Evolutionary conservation across 2,329 filamentous ascomycete species (phyloP).

Genomic region (Stagonosporopsis rhizophila): DNA sequence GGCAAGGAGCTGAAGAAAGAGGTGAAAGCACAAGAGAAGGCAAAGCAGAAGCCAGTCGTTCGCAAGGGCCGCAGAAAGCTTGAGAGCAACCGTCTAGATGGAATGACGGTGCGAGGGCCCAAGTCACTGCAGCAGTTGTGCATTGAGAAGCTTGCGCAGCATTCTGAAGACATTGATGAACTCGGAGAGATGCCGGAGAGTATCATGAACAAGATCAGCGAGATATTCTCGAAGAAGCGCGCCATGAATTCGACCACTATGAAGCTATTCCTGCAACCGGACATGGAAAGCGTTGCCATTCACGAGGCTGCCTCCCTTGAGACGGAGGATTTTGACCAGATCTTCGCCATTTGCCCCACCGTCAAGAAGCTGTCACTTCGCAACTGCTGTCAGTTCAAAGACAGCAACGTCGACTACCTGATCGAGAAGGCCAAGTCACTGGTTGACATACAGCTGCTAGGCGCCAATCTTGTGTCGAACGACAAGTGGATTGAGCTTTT

Average conservation of each 20-base stretch:
- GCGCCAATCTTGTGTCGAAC: slow-evolving; percentile 82
- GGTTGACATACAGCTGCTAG: slow-evolving; percentile 78
- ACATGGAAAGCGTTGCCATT: slow-evolving; percentile 63
- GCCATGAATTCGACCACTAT: slow-evolving; percentile 61
- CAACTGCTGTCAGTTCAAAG: slow-evolving; percentile 91
- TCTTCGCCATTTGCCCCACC: slow-evolving; percentile 76
- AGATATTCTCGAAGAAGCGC: slow-evolving; percentile 69
- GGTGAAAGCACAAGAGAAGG: slow-evolving; percentile 65
- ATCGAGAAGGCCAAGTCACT: slow-evolving; percentile 73
- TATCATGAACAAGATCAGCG: slow-evolving; percentile 64
- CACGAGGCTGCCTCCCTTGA: slow-evolving; percentile 71
- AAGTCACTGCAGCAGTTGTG: slow-evolving; percentile 73
- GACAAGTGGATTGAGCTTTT: slow-evolving; percentile 77
- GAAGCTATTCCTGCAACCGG: slow-evolving; percentile 59
- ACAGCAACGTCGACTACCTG: slow-evolving; percentile 81
- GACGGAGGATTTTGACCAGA: slow-evolving; percentile 77
- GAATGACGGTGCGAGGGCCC: slow-evolving; percentile 68
- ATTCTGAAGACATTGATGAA: slow-evolving; percentile 69
- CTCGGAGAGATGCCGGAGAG: slow-evolving; percentile 67
- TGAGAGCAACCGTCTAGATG: slow-evolving; percentile 86
- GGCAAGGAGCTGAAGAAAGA: slow-evolving; percentile 76
- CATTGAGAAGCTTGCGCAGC: slow-evolving; percentile 68
- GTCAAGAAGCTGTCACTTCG: slow-evolving; percentile 76
- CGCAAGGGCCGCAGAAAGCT: slow-evolving; percentile 74
- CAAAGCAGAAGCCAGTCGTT: slow-evolving; percentile 63